These are phyloP conservation scores for Gossypium schwendimanii DNA, from an alignment of 441 rosid species.

Conservation along the genomic window DNA sequence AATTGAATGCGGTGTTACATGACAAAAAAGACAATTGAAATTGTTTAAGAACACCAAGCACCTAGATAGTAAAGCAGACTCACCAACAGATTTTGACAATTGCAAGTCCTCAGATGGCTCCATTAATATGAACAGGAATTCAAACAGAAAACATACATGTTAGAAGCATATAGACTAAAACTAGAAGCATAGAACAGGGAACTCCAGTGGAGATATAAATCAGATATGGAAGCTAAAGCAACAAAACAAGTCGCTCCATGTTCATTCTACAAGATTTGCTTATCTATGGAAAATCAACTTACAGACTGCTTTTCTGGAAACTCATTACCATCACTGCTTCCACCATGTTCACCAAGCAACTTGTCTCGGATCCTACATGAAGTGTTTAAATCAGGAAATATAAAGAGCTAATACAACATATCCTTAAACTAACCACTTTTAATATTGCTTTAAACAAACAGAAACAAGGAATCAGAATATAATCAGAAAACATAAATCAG, in stretches of 20 bases:
- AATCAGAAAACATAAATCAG: background rate
- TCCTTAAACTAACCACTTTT: background rate
- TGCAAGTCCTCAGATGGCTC: constrained; percentile 34
- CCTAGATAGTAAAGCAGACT: constrained; percentile 18
- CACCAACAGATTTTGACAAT: constrained; percentile 30
- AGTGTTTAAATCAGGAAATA: constrained; percentile 2
- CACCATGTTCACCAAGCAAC: constrained; percentile 27
- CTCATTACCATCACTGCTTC: constrained; percentile 24
- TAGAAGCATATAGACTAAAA: constrained; percentile 11
- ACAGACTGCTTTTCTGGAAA: constrained; percentile 34
- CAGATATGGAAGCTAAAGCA: background rate
- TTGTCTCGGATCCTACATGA: constrained; percentile 39
- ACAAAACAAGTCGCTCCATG: background rate
- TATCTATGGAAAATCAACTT: constrained; percentile 17
- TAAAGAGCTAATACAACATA: background rate
- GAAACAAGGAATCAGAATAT: background rate
- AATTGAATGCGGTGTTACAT: background rate
- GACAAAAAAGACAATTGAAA: background rate
- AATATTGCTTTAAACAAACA: background rate
- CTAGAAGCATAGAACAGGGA: background rate
- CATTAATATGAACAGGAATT: constrained; percentile 18
- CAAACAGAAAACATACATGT: background rate
- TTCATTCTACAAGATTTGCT: background rate
- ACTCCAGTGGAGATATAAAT: constrained; percentile 9
- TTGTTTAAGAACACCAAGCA: background rate